Base-by-base conservation (phyloP, 2,329 filamentous ascomycete genomes). In the Diaporthe australafricana region DNA sequence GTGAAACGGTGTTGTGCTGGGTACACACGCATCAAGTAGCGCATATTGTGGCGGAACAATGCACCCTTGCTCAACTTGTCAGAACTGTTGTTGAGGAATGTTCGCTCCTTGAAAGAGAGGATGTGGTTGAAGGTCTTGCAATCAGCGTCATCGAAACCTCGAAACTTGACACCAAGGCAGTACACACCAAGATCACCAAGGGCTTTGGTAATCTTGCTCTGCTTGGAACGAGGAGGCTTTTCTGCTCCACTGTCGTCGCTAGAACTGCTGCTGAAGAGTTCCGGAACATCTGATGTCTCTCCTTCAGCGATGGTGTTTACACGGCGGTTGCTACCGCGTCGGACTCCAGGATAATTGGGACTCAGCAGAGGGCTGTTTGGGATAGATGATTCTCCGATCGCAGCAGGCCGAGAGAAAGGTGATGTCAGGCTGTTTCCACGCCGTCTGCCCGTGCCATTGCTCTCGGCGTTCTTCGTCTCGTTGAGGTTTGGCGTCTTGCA, bases 111-210 rank as follows among this genome's bases (percentile, higher is more conserved):
- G 83, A 98, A 95, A 0, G 96, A 98, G 81, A 96, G 95, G 77
- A 98, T 94, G 83, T 99, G 96, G 81, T 98, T 98, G 85, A 91
- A 96, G 52, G 90, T 90, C 83, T 94, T 94, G 76, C 94, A 95
- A 73, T 96, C 94, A 0, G 91, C 85, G 16, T 89, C 88, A 70
- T 92, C 90, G 79, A 98, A 98, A 52, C 94, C 93, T 42, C 89
- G 89, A 81, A 96, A 98, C 80, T 97, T 98, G 81, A 98, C 84
- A 0, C 90, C 90, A 9, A 87, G 87, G 77, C 89, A 91, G 78
- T 92, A 92, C 2, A 98, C 93, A 35, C 95, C 96, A 12, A 99
- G 88, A 47, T 94, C 92, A 20, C 95, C 96, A 6, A 99, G 88
- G 25, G 92, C 89, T 73, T 92, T 92, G 75, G 93, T 91, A 73